A percentile compares a stretch with the other conserved stretches of the same genome.
Conservation (phyloP, 495 filamentous ascomycete species). For the Penicillium taxi region DNA sequence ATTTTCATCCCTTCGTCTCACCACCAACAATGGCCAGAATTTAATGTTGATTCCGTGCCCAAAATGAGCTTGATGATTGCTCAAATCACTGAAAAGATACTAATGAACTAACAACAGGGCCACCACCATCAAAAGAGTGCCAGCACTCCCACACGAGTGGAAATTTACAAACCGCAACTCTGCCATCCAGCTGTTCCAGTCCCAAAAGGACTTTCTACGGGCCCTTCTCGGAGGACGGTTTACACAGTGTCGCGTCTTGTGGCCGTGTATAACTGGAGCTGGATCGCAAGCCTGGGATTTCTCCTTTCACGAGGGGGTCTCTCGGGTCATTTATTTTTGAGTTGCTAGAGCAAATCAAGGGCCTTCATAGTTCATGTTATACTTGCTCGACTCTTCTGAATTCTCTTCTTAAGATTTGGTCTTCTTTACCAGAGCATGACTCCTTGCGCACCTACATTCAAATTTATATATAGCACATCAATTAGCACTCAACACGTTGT, state of each 20-base stretch:
- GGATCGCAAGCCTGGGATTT: slow-evolving; percentile 23
- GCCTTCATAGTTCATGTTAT: slow-evolving; percentile 49
- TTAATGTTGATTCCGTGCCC: slow-evolving; percentile 1
- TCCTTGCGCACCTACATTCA: slow-evolving; percentile 45
- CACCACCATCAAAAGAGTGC: not conserved
- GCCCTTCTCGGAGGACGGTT: slow-evolving; percentile 39
- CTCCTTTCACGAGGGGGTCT: slow-evolving; percentile 9
- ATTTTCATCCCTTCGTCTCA: not conserved
- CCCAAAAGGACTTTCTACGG: slow-evolving; percentile 19
- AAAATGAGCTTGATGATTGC: not conserved
- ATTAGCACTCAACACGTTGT: not conserved
- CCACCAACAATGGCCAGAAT: slow-evolving; percentile 1
- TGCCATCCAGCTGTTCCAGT: slow-evolving; percentile 38
- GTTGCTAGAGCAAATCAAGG: slow-evolving; percentile 40
- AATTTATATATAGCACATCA: not conserved
- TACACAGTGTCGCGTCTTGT: slow-evolving; percentile 39
- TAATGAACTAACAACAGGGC: not conserved
- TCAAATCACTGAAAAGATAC: not conserved
- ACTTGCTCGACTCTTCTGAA: slow-evolving; percentile 26
- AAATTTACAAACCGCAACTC: slow-evolving; percentile 34
- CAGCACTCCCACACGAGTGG: too few species aligned
- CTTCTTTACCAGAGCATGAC: slow-evolving; percentile 42
- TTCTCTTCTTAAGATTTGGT: slow-evolving; percentile 11
- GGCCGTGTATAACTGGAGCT: slow-evolving; percentile 42
- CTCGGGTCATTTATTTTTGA: slow-evolving; percentile 8